phyloP scores from a whole-genome alignment of 352 stramenopile genomes.

The Blastocystis sp. region DNA sequence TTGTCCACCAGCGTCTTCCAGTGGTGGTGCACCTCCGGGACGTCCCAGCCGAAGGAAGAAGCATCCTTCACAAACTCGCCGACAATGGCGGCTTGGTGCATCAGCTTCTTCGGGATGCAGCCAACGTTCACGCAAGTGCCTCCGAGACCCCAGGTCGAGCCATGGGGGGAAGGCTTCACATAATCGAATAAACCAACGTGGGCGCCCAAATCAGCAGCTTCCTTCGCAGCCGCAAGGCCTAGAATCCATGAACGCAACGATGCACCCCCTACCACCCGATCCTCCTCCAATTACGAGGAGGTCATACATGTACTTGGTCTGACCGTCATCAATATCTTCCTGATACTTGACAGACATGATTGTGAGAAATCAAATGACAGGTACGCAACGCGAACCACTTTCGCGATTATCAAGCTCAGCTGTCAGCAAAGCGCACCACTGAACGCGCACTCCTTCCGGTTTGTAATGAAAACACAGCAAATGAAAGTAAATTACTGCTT shows the following conservation, averaged over 20 bases:
- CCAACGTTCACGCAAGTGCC: constrained; percentile 98
- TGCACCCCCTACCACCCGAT: background rate
- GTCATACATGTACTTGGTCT: background rate
- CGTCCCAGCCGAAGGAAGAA: constrained; percentile 82
- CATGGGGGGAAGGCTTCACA: constrained; percentile 84
- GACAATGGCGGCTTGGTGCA: constrained; percentile 90
- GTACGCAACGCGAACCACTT: too few relatives aligned
- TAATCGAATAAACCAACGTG: constrained; percentile 93
- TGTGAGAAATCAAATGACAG: background rate
- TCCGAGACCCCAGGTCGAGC: constrained; percentile 84
- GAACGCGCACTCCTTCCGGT: background rate
- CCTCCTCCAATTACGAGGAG: background rate
- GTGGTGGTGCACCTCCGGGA: constrained; percentile 74
- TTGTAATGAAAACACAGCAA: constrained; percentile 29
- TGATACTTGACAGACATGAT: constrained; percentile 22
- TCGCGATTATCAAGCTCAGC: too few relatives aligned
- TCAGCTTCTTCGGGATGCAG: constrained; percentile 98
- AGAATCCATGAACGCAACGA: background rate
- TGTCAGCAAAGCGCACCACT: background rate
- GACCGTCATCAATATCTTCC: constrained; percentile 19
- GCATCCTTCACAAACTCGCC: constrained; percentile 83
- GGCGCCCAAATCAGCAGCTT: constrained; percentile 85
- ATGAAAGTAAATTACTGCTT: constrained; percentile 30
- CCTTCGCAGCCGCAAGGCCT: constrained; percentile 88
- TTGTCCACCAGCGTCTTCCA: constrained; percentile 87